Conservation (phyloP, 495 filamentous ascomycete species). For the Pseudotulostoma volvatum region DNA sequence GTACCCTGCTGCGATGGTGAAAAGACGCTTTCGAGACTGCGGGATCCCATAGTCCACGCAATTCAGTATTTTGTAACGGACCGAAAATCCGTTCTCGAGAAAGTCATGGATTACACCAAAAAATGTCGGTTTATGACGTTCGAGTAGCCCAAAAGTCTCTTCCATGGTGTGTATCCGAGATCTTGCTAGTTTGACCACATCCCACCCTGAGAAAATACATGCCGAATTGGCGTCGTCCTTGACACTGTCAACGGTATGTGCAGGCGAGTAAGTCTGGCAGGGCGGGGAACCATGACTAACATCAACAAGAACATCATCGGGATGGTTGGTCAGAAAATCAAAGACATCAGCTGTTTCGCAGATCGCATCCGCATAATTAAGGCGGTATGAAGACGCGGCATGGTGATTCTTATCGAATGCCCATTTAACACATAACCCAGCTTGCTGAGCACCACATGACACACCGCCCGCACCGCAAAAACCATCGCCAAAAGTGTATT, state of each 20-base stretch:
- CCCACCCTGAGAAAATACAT: conserved; percentile 44
- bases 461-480: conserved; percentile 69
- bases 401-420: conserved; percentile 42
- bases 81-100: conserved; percentile 47
- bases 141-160: conserved; percentile 54
- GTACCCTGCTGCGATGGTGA: conserved; percentile 69
- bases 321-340: conserved; percentile 15
- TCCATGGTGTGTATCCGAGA: conserved; percentile 72
- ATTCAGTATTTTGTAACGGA: conserved; percentile 40
- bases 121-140: conserved; percentile 36
- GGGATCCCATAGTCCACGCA: conserved; percentile 44
- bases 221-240: conserved; percentile 63
- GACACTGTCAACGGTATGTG: conserved; percentile 46
- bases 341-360: conserved; percentile 12
- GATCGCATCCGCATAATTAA: conserved; percentile 45
- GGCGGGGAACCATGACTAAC: conserved; percentile 70
- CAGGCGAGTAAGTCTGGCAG: conserved; percentile 68
- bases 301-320: conserved; percentile 35
- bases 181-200: conserved; percentile 39
- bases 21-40: conserved; percentile 43
- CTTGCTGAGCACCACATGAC: conserved; percentile 47
- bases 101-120: conserved; percentile 47
- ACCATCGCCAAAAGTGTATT: conserved; percentile 51
- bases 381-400: conserved; percentile 39
- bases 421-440: conserved; percentile 43